Conservation (phyloP, 352 stramenopile species). For the Phytophthora fragariaefolia region DNA sequence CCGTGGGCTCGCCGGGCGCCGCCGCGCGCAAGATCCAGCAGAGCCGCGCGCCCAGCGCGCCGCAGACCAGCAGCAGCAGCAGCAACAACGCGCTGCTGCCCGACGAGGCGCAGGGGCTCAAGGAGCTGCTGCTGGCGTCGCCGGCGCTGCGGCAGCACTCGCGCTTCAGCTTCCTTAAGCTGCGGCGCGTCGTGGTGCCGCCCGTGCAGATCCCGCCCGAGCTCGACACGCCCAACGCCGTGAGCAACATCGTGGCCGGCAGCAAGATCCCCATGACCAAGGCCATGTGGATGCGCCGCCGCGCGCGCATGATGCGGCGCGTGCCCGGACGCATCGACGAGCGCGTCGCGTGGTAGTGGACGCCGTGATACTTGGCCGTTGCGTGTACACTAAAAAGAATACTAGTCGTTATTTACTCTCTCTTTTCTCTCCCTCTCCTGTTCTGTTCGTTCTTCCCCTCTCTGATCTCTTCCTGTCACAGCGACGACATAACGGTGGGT, state of each 20-base stretch:
- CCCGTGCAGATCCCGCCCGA: conserved; percentile 52
- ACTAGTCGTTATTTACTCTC: conserved; percentile 2
- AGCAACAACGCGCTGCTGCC: conserved; percentile 21
- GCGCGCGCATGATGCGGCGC: conserved; percentile 41
- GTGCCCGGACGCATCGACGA: conserved; percentile 54
- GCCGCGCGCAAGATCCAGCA: conserved; percentile 34
- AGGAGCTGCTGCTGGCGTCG: conserved; percentile 31
- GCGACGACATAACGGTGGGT: too few relatives aligned
- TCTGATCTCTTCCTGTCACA: too few relatives aligned
- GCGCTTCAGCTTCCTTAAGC: conserved; percentile 48
- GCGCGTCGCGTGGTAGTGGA: conserved; percentile 34
- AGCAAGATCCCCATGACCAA: conserved; percentile 58
- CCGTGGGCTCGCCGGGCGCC: conserved; percentile 16
- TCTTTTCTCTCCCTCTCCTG: too few relatives aligned
- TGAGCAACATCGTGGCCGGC: conserved; percentile 53
- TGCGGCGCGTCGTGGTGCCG: conserved; percentile 48
- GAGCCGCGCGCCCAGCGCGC: conserved; percentile 10
- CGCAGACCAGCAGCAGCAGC: background rate
- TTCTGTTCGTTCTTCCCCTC: too few relatives aligned
- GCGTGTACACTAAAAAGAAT: conserved; percentile 3
- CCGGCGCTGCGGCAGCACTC: conserved; percentile 15
- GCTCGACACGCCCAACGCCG: conserved; percentile 37
- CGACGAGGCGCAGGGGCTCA: conserved; percentile 41
- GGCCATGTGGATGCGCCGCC: conserved; percentile 50
- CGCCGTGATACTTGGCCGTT: conserved; percentile 7